A percentile compares a stretch with the other conserved stretches of the same genome.
phyloP scores from a whole-genome alignment of 2,329 filamentous ascomycete species.

The Ilyonectria mors-panacis region DNA sequence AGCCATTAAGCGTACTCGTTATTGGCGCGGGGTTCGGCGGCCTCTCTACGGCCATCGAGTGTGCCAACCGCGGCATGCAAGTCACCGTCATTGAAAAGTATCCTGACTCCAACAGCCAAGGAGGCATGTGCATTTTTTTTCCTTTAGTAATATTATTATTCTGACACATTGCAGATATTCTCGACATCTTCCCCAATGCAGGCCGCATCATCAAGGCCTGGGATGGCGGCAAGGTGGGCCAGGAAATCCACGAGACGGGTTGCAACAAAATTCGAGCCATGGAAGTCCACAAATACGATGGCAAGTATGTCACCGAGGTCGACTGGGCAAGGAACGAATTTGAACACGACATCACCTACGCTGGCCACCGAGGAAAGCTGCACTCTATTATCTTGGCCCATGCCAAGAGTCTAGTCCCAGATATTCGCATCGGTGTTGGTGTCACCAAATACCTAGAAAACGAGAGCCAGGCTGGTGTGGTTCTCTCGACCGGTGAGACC shows the following conservation, averaged over 20 bases:
- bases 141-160: not conserved
- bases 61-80: conserved; percentile 28
- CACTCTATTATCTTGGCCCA: conserved; percentile 23
- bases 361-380: conserved; percentile 26
- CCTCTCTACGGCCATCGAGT: conserved; percentile 20
- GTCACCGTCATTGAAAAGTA: conserved; percentile 28
- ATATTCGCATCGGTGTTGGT: conserved; percentile 24
- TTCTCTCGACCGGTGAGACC: conserved; percentile 23
- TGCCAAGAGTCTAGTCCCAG: conserved; percentile 23
- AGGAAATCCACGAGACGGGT: conserved; percentile 27
- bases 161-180: conserved; percentile 12
- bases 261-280: conserved; percentile 21
- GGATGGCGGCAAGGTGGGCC: conserved; percentile 26
- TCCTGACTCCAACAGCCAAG: conserved; percentile 29
- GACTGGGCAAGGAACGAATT: conserved; percentile 23
- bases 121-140: conserved; percentile 8
- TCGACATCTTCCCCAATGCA: conserved; percentile 28
- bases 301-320: conserved; percentile 23
- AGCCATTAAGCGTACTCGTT: conserved; percentile 18
- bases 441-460: conserved; percentile 22
- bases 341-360: conserved; percentile 27
- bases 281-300: conserved; percentile 28
- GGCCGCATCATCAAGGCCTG: conserved; percentile 24
- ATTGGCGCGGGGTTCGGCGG: conserved; percentile 21
- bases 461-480: conserved; percentile 10